Percentiles rank a stretch among this genome's conserved stretches.
These are phyloP conservation scores for Candida albicans DNA, from an alignment of 1,139 yeast species.

Conservation along the genomic window DNA sequence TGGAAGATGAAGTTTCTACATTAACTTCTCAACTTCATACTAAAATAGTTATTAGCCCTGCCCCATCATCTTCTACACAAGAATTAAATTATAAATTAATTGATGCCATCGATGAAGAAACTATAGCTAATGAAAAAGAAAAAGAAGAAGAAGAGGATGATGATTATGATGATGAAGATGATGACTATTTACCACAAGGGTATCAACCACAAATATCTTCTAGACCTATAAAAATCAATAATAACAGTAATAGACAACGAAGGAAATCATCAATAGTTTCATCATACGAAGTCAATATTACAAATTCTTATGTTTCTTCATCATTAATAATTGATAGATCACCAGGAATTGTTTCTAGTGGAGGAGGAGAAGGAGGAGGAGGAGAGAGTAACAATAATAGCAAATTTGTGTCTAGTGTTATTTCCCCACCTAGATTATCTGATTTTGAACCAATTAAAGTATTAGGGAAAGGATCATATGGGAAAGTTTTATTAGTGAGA, in stretches of 20 bases:
- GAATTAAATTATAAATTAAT: constrained; percentile 12
- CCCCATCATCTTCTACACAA: neutral
- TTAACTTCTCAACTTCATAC: constrained; percentile 3
- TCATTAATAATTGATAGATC: constrained; percentile 18
- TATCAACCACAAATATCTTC: constrained; percentile 10
- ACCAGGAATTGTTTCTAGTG: constrained; percentile 4
- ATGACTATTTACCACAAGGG: constrained; percentile 8
- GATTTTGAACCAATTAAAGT: constrained; percentile 81
- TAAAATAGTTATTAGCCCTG: neutral
- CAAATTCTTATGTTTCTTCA: constrained; percentile 14
- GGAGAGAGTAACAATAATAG: neutral
- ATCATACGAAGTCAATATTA: constrained; percentile 17
- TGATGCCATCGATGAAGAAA: constrained; percentile 9
- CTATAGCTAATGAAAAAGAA: constrained; percentile 6
- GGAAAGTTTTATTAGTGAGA: constrained; percentile 79
- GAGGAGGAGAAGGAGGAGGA: too few relatives aligned
- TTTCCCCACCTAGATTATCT: constrained; percentile 29
- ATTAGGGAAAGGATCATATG: constrained; percentile 90
- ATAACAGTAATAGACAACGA: constrained; percentile 9
- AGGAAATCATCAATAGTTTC: constrained; percentile 20
- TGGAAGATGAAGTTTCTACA: constrained; percentile 14
- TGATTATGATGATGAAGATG: constrained; percentile 6
- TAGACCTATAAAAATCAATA: constrained; percentile 11
- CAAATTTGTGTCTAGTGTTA: constrained; percentile 15
- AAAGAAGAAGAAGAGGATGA: constrained; percentile 4